Conservation (phyloP, 1,284 basidiomycete genomes). For the Phellinidium pouzarii region DNA sequence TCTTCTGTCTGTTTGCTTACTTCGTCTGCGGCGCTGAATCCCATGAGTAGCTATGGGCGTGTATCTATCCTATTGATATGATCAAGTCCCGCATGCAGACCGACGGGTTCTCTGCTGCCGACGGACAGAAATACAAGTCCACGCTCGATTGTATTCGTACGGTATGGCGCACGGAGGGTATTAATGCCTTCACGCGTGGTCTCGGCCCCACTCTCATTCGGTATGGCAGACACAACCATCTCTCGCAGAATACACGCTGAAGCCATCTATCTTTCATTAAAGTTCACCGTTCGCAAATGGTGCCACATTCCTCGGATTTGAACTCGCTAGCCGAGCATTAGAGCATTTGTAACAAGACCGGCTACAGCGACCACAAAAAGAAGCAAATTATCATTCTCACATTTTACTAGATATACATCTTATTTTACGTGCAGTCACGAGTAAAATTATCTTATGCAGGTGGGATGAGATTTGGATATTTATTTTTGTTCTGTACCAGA, state of each 20-base stretch:
- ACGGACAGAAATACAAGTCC: conserved; percentile 76
- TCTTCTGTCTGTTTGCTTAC: neutral
- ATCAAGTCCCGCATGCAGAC: conserved; percentile 95
- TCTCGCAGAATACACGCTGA: neutral
- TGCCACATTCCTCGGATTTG: conserved; percentile 88
- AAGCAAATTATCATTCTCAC: neutral
- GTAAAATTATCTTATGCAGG: neutral
- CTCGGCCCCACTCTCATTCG: conserved; percentile 87
- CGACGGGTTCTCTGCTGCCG: conserved; percentile 71
- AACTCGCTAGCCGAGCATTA: conserved; percentile 63
- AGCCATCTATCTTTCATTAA: conserved; percentile 8
- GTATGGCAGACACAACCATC: conserved; percentile 34
- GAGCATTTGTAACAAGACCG: conserved; percentile 1
- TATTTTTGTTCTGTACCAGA: neutral
- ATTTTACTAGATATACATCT: too few species aligned
- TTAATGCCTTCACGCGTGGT: conserved; percentile 84
- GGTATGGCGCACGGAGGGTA: conserved; percentile 78
- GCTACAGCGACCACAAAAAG: neutral
- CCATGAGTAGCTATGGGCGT: conserved; percentile 59
- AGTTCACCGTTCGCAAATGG: conserved; percentile 89
- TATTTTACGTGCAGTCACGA: neutral
- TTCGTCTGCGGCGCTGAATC: neutral
- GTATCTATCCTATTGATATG: conserved; percentile 92
- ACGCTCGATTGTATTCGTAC: conserved; percentile 78
- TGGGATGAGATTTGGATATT: neutral